Base-by-base conservation (phyloP, 345 rosid species). In the Dipteronia dyeriana region DNA sequence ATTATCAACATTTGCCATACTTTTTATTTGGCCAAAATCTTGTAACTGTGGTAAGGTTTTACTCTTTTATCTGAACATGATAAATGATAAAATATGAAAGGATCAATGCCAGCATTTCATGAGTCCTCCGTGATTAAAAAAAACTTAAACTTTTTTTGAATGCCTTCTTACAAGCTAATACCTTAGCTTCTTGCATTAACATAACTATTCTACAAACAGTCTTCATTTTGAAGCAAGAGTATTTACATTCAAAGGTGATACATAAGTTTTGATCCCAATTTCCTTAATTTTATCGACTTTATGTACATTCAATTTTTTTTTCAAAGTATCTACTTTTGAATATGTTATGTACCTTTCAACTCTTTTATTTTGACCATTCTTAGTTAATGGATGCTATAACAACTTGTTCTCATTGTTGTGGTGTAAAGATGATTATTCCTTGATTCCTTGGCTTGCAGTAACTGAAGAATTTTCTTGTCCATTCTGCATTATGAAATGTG, bases 401-500 rank as follows among this genome's bases (percentile, higher is more conserved):
- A 53, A 75, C 3, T 17, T 62, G 39, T 60, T 62, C 56, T 60
- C 62, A 45, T 38, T 20, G 62, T 22, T 79, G 71, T 79, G 66
- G 63, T 79, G 25, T 83, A 41, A 54, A 70, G 19, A 45, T 78
- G 67, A 51, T 75, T 62, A 38, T 12, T 76, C n/a, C 57, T 65
- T 62, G 81, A 17, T 72, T 20, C 57, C 56, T 61, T 82, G 56
- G 66, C 62, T 79, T 85, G 90, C 97, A 94, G 99, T 94, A 76
- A 97, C 99, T 54, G 99, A 94, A 90, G 98, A 97, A 79, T 97
- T 92, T 84, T 87, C 98, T 66, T 94, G 99, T 84, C 97, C 99
- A 78, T 92, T 97, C 82, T 94, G 99, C 90, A 87, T 97, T 86
- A 92, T 89, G 67, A 97, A 91, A 84, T 97, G 98, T 81, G 94